Evolutionary conservation across 768 basidiomycete genomes (phyloP), one percentile per base, ranked within the genome.

Genomic region (Asterophora lycoperdoides): DNA sequence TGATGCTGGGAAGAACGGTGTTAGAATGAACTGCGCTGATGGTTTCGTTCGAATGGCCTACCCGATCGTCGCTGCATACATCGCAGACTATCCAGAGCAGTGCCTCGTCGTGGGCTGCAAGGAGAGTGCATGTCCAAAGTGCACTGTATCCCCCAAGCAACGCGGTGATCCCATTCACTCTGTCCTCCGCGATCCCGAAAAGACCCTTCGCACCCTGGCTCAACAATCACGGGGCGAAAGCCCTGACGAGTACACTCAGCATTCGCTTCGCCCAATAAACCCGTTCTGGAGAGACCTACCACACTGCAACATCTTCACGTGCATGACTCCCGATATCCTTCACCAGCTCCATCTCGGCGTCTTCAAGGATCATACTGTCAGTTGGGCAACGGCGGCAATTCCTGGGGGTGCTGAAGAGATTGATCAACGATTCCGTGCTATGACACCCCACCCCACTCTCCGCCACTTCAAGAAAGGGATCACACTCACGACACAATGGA

Each of bases 251-350:
- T 63, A 61, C 37, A 42, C 55, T 0, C 28, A 54, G 1, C 35
- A 55, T 1, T 48, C 52, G 9, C 35, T 64, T 0, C 23, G 59
- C 6, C 18, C 52, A 0, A 43, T 63, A 0, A 19, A 42, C 9
- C 74, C 70, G 1, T 23, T 23, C 23, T 23, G 23, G 23, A 23
- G 6, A 23, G 23, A 23, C 23, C 6, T 23, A 23, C 23, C 75
- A 74, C 65, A 70, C 49, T 57, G 60, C 50, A 47, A 75, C 49
- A 78, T 77, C 35, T 74, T 70, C 58, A 0, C 23, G 0, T 61
- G 55, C 35, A 59, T 76, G 18, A 73, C 71, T 0, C 74, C 75
- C 0, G 72, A 76, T 51, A 42, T 38, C 37, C 15, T 38, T 4
- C 9, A 19, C 37, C 33, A 34, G 9, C 33, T 34, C 8, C 33